A percentile compares a stretch with the other conserved stretches of the same genome.
phyloP scores from a whole-genome alignment of 2,329 filamentous ascomycete species.

The Cercospora zeina region DNA sequence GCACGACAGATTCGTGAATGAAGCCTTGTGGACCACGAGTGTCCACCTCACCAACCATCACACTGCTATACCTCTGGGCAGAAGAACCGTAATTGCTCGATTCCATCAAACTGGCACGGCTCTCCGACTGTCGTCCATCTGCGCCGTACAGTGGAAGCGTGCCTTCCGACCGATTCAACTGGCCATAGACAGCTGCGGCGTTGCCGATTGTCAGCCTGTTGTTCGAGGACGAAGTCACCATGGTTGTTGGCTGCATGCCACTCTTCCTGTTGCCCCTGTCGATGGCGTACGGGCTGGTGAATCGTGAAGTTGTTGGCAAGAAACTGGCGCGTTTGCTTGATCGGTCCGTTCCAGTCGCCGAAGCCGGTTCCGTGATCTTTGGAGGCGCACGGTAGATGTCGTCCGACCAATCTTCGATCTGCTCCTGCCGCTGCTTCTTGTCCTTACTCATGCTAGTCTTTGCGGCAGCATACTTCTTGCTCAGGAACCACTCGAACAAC shows the following conservation, averaged over 20 bases:
- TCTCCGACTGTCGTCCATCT: slow-evolving; percentile 22
- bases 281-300: slow-evolving; percentile 83
- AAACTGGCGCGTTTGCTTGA: slow-evolving; percentile 83
- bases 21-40: slow-evolving; percentile 88
- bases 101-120: slow-evolving; percentile 47
- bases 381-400: slow-evolving; percentile 93
- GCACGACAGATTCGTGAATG: slow-evolving; percentile 92
- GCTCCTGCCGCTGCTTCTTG: slow-evolving; percentile 79
- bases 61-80: slow-evolving; percentile 53
- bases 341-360: slow-evolving; percentile 58
- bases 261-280: slow-evolving; percentile 60
- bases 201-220: slow-evolving; percentile 64
- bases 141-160: slow-evolving; percentile 48
- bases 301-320: slow-evolving; percentile 88
- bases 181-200: slow-evolving; percentile 69
- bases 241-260: slow-evolving; percentile 73
- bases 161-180: slow-evolving; percentile 58
- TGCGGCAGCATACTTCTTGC: slow-evolving; percentile 76
- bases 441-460: slow-evolving; percentile 83
- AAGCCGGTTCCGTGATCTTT: slow-evolving; percentile 71
- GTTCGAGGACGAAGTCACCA: slow-evolving; percentile 84
- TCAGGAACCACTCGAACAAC: slow-evolving; percentile 95
- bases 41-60: slow-evolving; percentile 58
- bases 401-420: slow-evolving; percentile 97
- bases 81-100: slow-evolving; percentile 39